These are phyloP conservation scores for Mycena citricolor DNA, from an alignment of 1,284 basidiomycete species.

Conservation along the genomic window DNA sequence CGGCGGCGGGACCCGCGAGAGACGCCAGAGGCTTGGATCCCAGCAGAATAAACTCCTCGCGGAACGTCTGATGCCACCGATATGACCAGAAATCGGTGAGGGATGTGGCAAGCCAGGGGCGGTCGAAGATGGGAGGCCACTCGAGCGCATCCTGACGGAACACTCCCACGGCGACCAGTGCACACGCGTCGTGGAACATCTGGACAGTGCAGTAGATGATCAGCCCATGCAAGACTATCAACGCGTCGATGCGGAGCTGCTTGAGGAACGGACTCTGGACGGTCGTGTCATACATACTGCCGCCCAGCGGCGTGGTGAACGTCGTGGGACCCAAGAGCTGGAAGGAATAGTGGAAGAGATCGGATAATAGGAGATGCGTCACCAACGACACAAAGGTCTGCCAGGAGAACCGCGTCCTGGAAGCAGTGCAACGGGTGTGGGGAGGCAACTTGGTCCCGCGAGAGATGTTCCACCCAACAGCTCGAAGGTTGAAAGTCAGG, in stretches of 20 bases:
- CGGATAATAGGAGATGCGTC: no score
- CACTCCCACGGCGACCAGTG: conserved; percentile 40
- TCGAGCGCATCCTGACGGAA: conserved; percentile 38
- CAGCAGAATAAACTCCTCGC: conserved; percentile 40
- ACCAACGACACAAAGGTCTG: no score
- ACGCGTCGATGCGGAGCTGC: conserved; percentile 41
- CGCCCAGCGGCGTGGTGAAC: conserved; percentile 38
- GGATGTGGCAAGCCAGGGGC: conserved; percentile 44
- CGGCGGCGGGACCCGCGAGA: conserved; percentile 17
- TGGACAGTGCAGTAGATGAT: conserved; percentile 43
- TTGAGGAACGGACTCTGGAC: conserved; percentile 41
- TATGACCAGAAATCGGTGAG: conserved; percentile 47
- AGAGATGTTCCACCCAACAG: conserved; percentile 54
- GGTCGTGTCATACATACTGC: conserved; percentile 49
- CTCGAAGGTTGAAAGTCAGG: conserved; percentile 45
- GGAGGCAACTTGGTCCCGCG: conserved; percentile 39
- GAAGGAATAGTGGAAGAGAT: no score
- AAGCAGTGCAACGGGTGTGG: no score
- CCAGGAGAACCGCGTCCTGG: no score
- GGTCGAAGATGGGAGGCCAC: conserved; percentile 47
- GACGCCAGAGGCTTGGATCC: conserved; percentile 41
- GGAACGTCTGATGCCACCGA: conserved; percentile 54
- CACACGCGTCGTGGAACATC: conserved; percentile 39
- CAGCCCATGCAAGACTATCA: conserved; percentile 41
- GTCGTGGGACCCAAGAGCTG: no score